Evolutionary conservation across 73 alveolate species (phyloP).

Genomic region (Blepharisma stoltei): DNA sequence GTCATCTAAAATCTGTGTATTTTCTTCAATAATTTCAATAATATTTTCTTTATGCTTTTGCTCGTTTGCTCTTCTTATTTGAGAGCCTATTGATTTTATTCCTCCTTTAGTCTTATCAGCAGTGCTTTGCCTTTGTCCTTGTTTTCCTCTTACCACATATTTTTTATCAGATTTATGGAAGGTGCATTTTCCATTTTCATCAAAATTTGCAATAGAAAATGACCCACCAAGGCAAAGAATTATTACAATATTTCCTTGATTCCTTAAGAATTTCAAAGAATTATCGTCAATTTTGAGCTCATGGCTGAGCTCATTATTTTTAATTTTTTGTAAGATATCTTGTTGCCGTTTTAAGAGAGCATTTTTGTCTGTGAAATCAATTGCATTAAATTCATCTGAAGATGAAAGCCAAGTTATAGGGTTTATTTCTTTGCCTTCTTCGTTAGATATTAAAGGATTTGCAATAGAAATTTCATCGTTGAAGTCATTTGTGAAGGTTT

Average conservation of each 20-base stretch:
- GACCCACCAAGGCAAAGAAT: conserved; percentile 96
- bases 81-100: conserved; percentile 89
- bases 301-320: conserved; percentile 43
- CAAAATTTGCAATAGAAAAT: conserved; percentile 72
- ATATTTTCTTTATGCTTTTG: conserved; percentile 88
- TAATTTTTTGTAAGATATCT: conserved; percentile 72
- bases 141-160: conserved; percentile 89
- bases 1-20: conserved; percentile 64
- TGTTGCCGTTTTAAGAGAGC: conserved; percentile 69
- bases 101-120: conserved; percentile 74
- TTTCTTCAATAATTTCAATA: conserved; percentile 64
- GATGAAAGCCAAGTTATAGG: too few species aligned
- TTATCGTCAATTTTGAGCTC: conserved; percentile 42
- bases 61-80: conserved; percentile 97
- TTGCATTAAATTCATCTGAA: conserved; percentile 34
- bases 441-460: too few species aligned
- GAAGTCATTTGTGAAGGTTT: too few species aligned
- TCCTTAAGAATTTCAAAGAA: conserved; percentile 55
- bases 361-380: conserved; percentile 38
- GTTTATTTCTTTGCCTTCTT: too few species aligned
- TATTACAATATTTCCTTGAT: conserved; percentile 63
- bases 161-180: conserved; percentile 91
- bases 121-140: conserved; percentile 89
- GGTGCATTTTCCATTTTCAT: conserved; percentile 61
- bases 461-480: too few species aligned